Evolutionary conservation across 1,284 basidiomycete genomes (phyloP).

Genomic region (Leucoagaricus sp.): DNA sequence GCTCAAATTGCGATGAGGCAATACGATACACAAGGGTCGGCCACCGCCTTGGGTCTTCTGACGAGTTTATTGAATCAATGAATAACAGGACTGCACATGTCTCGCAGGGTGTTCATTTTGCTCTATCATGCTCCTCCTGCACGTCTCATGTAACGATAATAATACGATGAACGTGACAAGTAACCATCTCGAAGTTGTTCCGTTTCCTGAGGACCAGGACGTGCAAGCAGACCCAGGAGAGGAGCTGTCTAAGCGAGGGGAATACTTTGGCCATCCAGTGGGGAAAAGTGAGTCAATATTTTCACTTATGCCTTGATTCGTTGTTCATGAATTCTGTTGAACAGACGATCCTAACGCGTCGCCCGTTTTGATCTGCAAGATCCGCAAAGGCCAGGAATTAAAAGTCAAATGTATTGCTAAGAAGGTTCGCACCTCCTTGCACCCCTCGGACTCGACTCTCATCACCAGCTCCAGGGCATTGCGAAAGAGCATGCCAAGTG

Average conservation of each 20-base stretch:
- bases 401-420: constrained; percentile 88
- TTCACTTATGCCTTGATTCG: not conserved
- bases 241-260: constrained; percentile 71
- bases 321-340: not conserved
- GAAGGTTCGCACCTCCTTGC: constrained; percentile 60
- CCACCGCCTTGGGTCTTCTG: constrained; percentile 15
- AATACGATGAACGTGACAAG: constrained; percentile 83
- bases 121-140: constrained; percentile 75
- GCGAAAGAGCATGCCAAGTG: constrained; percentile 99
- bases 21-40: constrained; percentile 80
- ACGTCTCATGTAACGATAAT: constrained; percentile 69
- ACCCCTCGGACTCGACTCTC: constrained; percentile 8
- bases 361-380: constrained; percentile 89
- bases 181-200: constrained; percentile 67
- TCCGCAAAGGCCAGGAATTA: constrained; percentile 93
- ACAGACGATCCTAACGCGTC: constrained; percentile 59
- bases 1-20: constrained; percentile 81
- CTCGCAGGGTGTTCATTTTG: constrained; percentile 78
- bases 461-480: constrained; percentile 66
- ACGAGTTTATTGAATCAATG: constrained; percentile 14
- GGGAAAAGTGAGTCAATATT: constrained; percentile 70
- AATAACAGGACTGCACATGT: constrained; percentile 81
- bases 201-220: constrained; percentile 35
- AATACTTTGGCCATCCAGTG: constrained; percentile 84
- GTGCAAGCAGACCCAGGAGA: constrained; percentile 56